phyloP scores from a whole-genome alignment of 257 asterid species.

The Solanum chilense region DNA sequence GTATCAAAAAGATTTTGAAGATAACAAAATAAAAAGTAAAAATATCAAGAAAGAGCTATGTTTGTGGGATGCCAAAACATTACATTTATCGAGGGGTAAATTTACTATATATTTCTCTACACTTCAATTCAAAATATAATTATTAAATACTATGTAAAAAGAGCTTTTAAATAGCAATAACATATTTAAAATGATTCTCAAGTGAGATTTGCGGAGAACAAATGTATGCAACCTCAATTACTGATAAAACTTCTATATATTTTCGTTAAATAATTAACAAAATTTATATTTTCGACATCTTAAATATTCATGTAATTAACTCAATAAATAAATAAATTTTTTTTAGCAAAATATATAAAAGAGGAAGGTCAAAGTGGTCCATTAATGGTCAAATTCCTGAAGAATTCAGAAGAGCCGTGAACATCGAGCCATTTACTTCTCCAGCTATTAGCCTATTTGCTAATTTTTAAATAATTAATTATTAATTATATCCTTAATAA shows the following conservation, averaged over 20 bases:
- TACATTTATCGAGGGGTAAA: not conserved
- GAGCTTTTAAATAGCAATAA: too few relatives aligned
- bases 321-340: not conserved
- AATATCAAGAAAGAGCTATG: not conserved
- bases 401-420: slow-evolving; percentile 20
- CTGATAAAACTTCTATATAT: not conserved
- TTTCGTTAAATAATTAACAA: not conserved
- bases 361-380: slow-evolving; percentile 51
- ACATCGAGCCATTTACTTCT: slow-evolving; percentile 26
- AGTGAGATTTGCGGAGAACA: not conserved
- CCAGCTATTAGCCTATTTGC: not conserved
- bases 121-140: too few relatives aligned
- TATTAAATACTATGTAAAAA: too few relatives aligned
- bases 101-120: not conserved
- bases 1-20: not conserved
- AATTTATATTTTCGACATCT: not conserved
- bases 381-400: slow-evolving; percentile 33
- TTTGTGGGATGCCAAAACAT: not conserved
- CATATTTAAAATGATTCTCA: too few relatives aligned
- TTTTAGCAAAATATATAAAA: not conserved
- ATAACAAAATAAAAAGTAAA: too few relatives aligned
- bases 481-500: not conserved
- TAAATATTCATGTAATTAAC: not conserved
- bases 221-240: not conserved
- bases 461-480: not conserved